phyloP scores from a whole-genome alignment of 495 filamentous ascomycete genomes.

The Staphylotrichum tortipilum region DNA sequence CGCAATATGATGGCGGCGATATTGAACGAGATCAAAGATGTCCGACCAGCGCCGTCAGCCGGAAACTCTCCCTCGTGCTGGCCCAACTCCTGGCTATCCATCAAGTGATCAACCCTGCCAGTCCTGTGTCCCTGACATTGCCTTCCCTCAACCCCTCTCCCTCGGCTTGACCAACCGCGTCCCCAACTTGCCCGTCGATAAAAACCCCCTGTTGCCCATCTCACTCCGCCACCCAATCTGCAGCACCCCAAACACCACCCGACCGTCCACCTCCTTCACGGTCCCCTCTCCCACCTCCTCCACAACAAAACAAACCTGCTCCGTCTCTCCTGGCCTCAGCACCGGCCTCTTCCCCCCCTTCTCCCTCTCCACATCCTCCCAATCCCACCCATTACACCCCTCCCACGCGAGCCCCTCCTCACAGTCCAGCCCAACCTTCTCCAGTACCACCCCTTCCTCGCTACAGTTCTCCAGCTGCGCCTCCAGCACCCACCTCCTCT shows the following conservation, averaged over 20 bases:
- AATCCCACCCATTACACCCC: constrained; percentile 45
- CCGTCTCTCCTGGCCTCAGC: constrained; percentile 74
- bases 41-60: too few relatives aligned
- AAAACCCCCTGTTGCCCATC: constrained; percentile 82
- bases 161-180: constrained; percentile 26
- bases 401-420: constrained; percentile 38
- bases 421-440: constrained; percentile 45
- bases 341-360: constrained; percentile 46
- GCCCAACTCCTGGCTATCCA: too few relatives aligned
- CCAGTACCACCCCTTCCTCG: constrained; percentile 55
- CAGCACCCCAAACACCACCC: constrained; percentile 67
- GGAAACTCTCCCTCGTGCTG: too few relatives aligned
- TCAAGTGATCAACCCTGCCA: too few relatives aligned
- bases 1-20: too few relatives aligned
- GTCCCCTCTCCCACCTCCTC: constrained; percentile 53
- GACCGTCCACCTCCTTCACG: constrained; percentile 48
- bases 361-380: constrained; percentile 25
- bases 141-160: not conserved
- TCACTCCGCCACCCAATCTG: constrained; percentile 78
- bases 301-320: constrained; percentile 85
- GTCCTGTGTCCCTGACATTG: not conserved
- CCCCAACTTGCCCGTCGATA: constrained; percentile 79
- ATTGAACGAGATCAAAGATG: too few relatives aligned
- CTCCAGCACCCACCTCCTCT: constrained; percentile 58
- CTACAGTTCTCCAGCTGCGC: constrained; percentile 93